Percentiles rank a stretch among this genome's conserved stretches.
Evolutionary conservation across 345 rosid genomes (phyloP).

Genomic region (Garcia nutans): DNA sequence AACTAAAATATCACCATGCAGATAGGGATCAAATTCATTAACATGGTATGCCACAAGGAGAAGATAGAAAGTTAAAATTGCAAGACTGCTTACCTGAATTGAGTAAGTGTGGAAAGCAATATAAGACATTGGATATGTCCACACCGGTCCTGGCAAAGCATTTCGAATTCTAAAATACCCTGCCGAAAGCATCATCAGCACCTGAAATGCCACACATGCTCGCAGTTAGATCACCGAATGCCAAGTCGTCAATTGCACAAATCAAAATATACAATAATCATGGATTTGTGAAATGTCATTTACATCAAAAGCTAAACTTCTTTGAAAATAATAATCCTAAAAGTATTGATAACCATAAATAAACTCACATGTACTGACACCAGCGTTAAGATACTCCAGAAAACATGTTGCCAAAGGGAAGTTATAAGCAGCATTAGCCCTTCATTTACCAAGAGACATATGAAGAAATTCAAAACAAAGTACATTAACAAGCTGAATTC

Average conservation of each 20-base stretch:
- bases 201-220: conserved; percentile 47
- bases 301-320: not conserved
- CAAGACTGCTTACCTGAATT: conserved; percentile 60
- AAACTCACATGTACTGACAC: conserved; percentile 67
- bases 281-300: not conserved
- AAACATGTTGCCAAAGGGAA: conserved; percentile 71
- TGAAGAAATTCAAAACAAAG: conserved; percentile 93
- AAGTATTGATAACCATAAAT: not conserved
- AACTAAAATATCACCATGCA: not conserved
- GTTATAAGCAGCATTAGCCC: conserved; percentile 71
- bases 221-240: conserved; percentile 1
- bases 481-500: conserved; percentile 97
- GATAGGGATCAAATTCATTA: not conserved
- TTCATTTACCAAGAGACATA: conserved; percentile 86
- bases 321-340: not conserved
- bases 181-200: conserved; percentile 94
- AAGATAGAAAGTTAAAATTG: not conserved
- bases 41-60: not conserved
- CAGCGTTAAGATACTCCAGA: conserved; percentile 69
- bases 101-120: conserved; percentile 87
- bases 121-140: conserved; percentile 92
- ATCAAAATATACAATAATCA: not conserved
- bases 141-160: conserved; percentile 75
- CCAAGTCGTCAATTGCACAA: not conserved
- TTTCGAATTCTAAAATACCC: conserved; percentile 87